Evolutionary conservation across 352 stramenopile genomes (phyloP), one percentile per base, ranked within the genome.

Genomic region (Globisporangium camurandrum): DNA sequence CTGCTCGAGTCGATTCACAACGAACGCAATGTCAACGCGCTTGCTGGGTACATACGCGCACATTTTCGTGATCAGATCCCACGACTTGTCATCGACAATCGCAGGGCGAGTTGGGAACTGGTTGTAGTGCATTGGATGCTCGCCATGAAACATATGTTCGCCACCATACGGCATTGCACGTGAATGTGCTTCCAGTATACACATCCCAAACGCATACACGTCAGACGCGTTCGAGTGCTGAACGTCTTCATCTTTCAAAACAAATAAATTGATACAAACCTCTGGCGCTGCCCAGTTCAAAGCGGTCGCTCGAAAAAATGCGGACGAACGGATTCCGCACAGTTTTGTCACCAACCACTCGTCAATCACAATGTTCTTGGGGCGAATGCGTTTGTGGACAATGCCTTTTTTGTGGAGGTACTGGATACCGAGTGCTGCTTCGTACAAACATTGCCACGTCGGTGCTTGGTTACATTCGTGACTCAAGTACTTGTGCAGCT

Each of bases 161-260:
- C 26, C 22, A 10, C 27, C 44, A 37, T 37, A 26, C n/a, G 30
- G 22, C 37, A 58, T 4, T 46, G 49, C 14, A 19, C 11, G 19
- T 24, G 54, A 26, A 51, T 54, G 6, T 16, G 53, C 53, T 50
- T 60, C 45, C 22, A 34, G 24, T 17, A 68, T 51, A 33, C 53
- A 63, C 46, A 66, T 61, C 0, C 57, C 61, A 24, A 69, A 60
- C 40, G 64, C 67, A 11, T 60, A 69, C 17, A 69, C 37, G 20
- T 72, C 61, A 11, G 53, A 64, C 11, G 37, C 51, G 14, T n/a
- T n/a, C n/a, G n/a, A 51, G 49, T 5, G 59, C 33, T 4, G 23
- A 11, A 4, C 49, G 51, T 9, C 59, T 38, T 1, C 7, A 33
- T 5, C 49, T 46, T 3, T 14, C 12, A 9, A 59, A 26, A 5